Evolutionary conservation across 371 early-diverging fungal genomes (phyloP), one percentile per base, ranked within the genome.

Genomic region (Capillidium heterosporum): DNA sequence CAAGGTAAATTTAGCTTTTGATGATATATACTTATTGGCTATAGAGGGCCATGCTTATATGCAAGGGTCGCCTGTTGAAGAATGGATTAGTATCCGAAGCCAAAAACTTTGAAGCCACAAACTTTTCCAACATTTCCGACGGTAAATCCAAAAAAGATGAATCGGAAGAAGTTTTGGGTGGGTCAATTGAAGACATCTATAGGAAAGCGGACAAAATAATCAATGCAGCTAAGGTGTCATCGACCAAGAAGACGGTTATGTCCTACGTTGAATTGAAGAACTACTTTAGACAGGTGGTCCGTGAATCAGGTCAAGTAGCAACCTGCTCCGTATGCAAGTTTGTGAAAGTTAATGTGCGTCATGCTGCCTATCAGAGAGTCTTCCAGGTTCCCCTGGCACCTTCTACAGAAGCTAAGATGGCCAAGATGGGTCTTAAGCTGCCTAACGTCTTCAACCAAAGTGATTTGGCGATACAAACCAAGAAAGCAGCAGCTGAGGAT

Each of bases 341-440:
- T n/a, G 73, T 78, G 31, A 70, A 80, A 2, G 85, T 89, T 42
- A 78, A 82, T 32, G 74, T 91, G 59, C 78, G 92, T 27, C 85
- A 81, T 59, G 93, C 93, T 59, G 87, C 86, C 24, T 74, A 74
- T 56, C 74, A 81, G 48, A 95, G 95, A 71, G 72, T 97, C 21
- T 95, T 94, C 67, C 78, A 89, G 62, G 74, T 81, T 64, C 74
- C 78, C 27, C 71, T 92, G 60, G 65, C 70, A 35, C 76, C 78
- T 59, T 91, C 87, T 67, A 73, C 81, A 57, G 75, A 73, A 60
- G 59, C 70, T 4, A 62, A 66, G 27, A 89, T 91, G 85, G 70
- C 72, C 15, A 71, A 77, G 1, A 73, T 71, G 58, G 78, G 74
- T 27, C 53, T 78, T 40, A 55, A 27, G 28, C 62, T 65, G 41